These are phyloP conservation scores for Saturnispora saitoi DNA, from an alignment of 805 yeast genomes.

Conservation along the genomic window DNA sequence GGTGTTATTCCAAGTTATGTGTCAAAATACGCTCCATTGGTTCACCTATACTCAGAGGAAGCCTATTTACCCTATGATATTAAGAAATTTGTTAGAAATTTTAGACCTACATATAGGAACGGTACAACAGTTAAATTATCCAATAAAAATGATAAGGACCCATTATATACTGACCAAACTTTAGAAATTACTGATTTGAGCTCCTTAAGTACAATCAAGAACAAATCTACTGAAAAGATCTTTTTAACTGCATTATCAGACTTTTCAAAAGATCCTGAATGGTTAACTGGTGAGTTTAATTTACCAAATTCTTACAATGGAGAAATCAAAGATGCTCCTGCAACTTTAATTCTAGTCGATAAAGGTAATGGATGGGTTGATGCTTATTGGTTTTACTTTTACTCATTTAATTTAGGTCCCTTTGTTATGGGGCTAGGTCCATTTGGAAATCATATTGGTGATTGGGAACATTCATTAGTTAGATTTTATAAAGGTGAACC, in stretches of 20 bases:
- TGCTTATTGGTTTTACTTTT: constrained; percentile 93
- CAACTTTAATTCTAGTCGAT: constrained; percentile 73
- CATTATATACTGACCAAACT: constrained; percentile 10
- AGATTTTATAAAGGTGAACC: constrained; percentile 79
- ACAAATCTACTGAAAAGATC: constrained; percentile 27
- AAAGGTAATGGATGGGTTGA: constrained; percentile 94
- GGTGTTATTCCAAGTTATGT: constrained; percentile 62
- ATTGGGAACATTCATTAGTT: constrained; percentile 93
- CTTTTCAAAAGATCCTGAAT: constrained; percentile 65
- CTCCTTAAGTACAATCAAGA: constrained; percentile 25
- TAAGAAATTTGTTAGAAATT: constrained; percentile 56
- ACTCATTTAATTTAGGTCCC: constrained; percentile 90
- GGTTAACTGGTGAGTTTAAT: constrained; percentile 71
- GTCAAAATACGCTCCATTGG: constrained; percentile 62
- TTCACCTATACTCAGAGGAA: constrained; percentile 85
- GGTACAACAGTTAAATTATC: constrained; percentile 33
- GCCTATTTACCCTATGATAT: constrained; percentile 77
- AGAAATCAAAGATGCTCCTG: constrained; percentile 66
- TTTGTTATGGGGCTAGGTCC: constrained; percentile 98
- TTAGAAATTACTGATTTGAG: constrained; percentile 28
- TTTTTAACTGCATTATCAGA: constrained; percentile 63
- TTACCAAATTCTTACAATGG: constrained; percentile 69
- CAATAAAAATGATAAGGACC: constrained; percentile 14
- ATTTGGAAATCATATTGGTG: constrained; percentile 94
- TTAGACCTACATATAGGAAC: constrained; percentile 45